A percentile compares a stretch with the other conserved stretches of the same genome.
Conservation (phyloP, 1,284 basidiomycete genomes). For the Melampsora americana region DNA sequence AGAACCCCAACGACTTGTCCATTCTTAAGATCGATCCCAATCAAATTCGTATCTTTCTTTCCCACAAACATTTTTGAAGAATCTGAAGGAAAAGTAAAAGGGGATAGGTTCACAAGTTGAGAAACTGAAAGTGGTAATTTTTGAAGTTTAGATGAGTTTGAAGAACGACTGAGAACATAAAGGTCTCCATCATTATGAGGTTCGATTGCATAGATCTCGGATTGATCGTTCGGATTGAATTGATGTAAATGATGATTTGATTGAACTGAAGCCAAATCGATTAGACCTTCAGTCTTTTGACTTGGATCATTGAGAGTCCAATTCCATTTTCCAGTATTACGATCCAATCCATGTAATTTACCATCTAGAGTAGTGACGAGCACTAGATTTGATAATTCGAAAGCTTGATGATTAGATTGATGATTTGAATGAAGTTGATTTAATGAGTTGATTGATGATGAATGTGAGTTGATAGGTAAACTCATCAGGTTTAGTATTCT, state of each 20-base stretch:
- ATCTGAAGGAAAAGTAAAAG: conserved; percentile 70
- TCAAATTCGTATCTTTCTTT: conserved; percentile 73
- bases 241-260: conserved; percentile 23
- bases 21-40: conserved; percentile 76
- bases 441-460: neutral
- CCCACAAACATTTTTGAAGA: conserved; percentile 76
- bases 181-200: conserved; percentile 78
- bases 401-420: conserved; percentile 14
- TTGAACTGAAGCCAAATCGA: conserved; percentile 44
- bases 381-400: conserved; percentile 60
- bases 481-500: too few relatives aligned
- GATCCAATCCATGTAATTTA: conserved; percentile 77
- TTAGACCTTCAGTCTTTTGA: conserved; percentile 37
- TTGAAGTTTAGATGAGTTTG: conserved; percentile 61
- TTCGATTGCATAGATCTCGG: conserved; percentile 81
- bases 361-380: conserved; percentile 86
- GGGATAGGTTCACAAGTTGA: conserved; percentile 80
- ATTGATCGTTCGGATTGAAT: conserved; percentile 60
- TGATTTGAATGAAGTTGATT: conserved; percentile 3
- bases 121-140: conserved; percentile 79
- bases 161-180: conserved; percentile 66
- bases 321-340: conserved; percentile 68
- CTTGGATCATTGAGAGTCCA: conserved; percentile 70
- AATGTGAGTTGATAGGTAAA: neutral
- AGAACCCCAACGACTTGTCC: conserved; percentile 74